phyloP scores from a whole-genome alignment of 768 basidiomycete species.

The Mycena crocata region DNA sequence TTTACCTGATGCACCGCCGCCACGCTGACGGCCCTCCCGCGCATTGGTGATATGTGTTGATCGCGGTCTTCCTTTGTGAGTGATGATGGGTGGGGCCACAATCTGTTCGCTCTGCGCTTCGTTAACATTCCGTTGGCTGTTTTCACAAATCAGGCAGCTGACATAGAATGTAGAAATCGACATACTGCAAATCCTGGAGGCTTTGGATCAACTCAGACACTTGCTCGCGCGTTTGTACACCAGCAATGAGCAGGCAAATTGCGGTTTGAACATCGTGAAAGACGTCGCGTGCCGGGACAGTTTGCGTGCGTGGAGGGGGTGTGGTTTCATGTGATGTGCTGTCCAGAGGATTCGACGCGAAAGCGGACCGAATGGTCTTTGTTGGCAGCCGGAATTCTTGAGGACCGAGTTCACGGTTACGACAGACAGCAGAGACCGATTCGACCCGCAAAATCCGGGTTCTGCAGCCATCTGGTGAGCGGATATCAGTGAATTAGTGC shows the following conservation, averaged over 20 bases:
- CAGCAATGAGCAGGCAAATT: background rate
- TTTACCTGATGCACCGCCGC: background rate
- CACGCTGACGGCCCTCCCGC: background rate
- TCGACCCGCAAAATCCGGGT: background rate
- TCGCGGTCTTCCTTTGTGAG: background rate
- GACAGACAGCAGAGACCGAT: background rate
- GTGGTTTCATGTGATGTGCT: conserved; percentile 1
- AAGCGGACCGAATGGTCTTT: background rate
- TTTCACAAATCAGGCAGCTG: background rate
- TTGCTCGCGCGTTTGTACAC: conserved; percentile 1
- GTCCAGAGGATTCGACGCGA: conserved; percentile 3
- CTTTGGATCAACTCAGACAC: conserved; percentile 2
- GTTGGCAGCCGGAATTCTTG: conserved; percentile 1
- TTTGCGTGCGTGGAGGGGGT: background rate
- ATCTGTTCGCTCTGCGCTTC: background rate
- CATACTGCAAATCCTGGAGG: conserved; percentile 8
- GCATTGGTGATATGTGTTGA: background rate
- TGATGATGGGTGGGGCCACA: background rate
- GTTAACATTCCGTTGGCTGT: background rate
- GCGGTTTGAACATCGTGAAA: conserved; percentile 15
- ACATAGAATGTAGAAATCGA: background rate
- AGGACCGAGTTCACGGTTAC: background rate
- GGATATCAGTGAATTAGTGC: no score
- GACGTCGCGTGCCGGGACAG: background rate
- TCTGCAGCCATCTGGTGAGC: conserved; percentile 14